Percentiles rank a stretch among this genome's conserved stretches.
These are phyloP conservation scores for Handroanthus guayacan DNA, from an alignment of 257 asterid species.

Conservation along the genomic window DNA sequence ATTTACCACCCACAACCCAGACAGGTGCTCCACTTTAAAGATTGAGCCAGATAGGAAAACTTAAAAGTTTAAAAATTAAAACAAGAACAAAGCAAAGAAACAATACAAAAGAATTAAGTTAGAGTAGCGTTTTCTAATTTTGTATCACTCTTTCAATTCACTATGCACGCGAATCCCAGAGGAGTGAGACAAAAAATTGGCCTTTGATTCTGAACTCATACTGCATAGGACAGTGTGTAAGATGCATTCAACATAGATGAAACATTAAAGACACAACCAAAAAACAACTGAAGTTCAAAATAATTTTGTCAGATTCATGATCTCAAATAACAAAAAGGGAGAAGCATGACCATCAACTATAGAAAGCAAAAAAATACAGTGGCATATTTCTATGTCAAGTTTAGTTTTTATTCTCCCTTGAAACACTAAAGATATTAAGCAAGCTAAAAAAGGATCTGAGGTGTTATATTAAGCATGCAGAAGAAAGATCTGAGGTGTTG, in stretches of 20 bases:
- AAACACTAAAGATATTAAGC: background rate
- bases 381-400: slow-evolving; percentile 8
- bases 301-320: background rate
- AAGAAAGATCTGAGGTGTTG: background rate
- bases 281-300: background rate
- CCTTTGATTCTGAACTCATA: background rate
- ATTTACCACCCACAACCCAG: slow-evolving; percentile 7
- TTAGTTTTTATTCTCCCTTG: background rate
- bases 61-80: no score
- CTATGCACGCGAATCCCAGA: background rate
- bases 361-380: slow-evolving; percentile 13
- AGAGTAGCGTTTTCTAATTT: background rate
- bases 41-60: no score
- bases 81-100: no score
- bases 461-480: background rate
- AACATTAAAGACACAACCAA: slow-evolving; percentile 6
- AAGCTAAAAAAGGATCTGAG: slow-evolving; percentile 10
- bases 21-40: slow-evolving; percentile 1
- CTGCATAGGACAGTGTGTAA: background rate
- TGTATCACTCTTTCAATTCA: background rate
- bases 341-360: background rate
- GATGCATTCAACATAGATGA: slow-evolving; percentile 8
- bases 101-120: no score
- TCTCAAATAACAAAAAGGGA: background rate
- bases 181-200: background rate